Evolutionary conservation across 805 yeast genomes (phyloP).

Genomic region (Suhomyces sp.): DNA sequence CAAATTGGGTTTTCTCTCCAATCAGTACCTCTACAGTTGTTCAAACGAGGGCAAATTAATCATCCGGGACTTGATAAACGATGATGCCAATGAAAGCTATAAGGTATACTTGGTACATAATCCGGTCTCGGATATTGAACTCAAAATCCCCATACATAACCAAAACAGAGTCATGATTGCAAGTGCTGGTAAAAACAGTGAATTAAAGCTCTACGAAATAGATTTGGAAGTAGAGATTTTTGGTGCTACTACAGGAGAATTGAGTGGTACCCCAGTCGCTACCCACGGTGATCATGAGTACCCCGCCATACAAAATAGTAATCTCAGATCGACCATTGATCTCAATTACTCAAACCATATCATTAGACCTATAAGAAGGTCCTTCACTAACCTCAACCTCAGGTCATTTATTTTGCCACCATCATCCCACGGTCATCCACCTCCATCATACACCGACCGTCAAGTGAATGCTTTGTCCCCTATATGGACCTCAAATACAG

Average conservation of each 20-base stretch:
- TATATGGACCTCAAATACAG: constrained; percentile 13
- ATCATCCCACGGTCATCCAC: neutral
- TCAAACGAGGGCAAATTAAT: constrained; percentile 33
- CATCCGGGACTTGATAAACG: constrained; percentile 36
- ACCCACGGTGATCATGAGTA: neutral
- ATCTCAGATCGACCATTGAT: constrained; percentile 5
- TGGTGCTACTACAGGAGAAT: neutral
- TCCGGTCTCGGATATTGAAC: constrained; percentile 24
- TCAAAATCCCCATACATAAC: constrained; percentile 11
- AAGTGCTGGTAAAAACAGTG: constrained; percentile 28
- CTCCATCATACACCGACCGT: constrained; percentile 6
- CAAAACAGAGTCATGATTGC: constrained; percentile 17
- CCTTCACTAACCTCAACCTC: constrained; percentile 4
- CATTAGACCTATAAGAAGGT: constrained; percentile 6
- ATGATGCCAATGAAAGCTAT: constrained; percentile 32
- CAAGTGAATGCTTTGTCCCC: constrained; percentile 15
- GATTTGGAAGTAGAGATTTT: constrained; percentile 9
- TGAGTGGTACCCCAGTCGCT: neutral
- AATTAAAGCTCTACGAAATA: constrained; percentile 26
- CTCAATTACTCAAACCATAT: neutral
- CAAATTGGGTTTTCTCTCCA: constrained; percentile 23
- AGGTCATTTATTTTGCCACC: constrained; percentile 2
- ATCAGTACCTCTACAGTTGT: constrained; percentile 33
- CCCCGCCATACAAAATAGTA: constrained; percentile 4
- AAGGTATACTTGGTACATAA: constrained; percentile 23